Percentiles rank a stretch among this genome's conserved stretches.
These are phyloP conservation scores for Paecilomyces dactylethromorphus DNA, from an alignment of 2,329 filamentous ascomycete species.

Conservation along the genomic window DNA sequence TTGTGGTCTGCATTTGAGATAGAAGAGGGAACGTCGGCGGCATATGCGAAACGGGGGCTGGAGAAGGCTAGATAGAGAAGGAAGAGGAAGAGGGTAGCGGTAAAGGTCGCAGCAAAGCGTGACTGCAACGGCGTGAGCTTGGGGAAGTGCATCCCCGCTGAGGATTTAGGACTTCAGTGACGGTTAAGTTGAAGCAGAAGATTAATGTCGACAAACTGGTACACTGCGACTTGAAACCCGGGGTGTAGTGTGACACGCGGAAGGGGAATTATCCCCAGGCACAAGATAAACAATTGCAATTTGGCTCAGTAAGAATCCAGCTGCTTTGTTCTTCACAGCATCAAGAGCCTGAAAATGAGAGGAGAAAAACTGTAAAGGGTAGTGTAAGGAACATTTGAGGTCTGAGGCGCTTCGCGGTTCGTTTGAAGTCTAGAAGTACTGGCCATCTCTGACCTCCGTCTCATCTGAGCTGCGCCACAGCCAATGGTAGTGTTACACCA, in stretches of 20 bases:
- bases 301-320: not conserved
- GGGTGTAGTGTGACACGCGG: not conserved
- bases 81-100: slow-evolving; percentile 54
- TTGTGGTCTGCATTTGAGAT: slow-evolving; percentile 39
- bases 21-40: slow-evolving; percentile 48
- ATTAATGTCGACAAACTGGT: slow-evolving; percentile 4
- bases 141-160: slow-evolving; percentile 28
- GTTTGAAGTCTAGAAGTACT: not conserved
- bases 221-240: not conserved
- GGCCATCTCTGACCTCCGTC: not conserved
- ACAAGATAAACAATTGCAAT: not conserved
- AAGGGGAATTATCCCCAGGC: not conserved
- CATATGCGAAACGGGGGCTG: slow-evolving; percentile 55
- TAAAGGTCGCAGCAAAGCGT: slow-evolving; percentile 61
- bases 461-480: not conserved
- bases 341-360: not conserved
- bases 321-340: not conserved
- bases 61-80: slow-evolving; percentile 57
- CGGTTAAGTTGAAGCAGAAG: not conserved
- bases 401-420: not conserved
- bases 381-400: not conserved
- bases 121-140: slow-evolving; percentile 64
- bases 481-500: not conserved
- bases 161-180: slow-evolving; percentile 7
- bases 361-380: not conserved